A percentile compares a stretch with the other conserved stretches of the same genome.
phyloP scores from a whole-genome alignment of 2,329 filamentous ascomycete genomes.

The Neophaeococcomyces mojaviensis region DNA sequence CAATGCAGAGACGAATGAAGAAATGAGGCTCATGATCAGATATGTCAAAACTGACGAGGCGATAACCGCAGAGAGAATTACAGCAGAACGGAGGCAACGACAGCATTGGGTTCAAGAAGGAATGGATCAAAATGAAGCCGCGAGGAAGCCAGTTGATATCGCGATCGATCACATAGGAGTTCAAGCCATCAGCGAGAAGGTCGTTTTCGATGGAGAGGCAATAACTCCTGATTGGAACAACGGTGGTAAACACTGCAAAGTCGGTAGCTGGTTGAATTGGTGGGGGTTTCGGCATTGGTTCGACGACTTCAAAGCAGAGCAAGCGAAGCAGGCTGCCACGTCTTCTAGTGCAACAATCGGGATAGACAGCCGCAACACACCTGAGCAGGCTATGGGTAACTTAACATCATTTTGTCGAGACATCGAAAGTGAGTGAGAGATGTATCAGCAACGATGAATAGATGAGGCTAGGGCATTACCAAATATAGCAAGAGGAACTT shows the following conservation, averaged over 20 bases:
- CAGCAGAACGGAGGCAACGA: neutral
- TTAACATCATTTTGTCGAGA: too few species aligned
- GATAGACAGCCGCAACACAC: neutral
- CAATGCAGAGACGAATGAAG: neutral
- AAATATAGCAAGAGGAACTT: too few species aligned
- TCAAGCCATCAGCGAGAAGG: neutral
- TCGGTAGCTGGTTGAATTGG: conserved; percentile 4
- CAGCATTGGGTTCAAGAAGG: neutral
- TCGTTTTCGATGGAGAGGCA: conserved; percentile 4
- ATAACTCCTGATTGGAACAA: neutral
- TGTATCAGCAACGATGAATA: too few species aligned
- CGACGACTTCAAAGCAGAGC: neutral
- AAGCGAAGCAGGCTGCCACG: neutral
- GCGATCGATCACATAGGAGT: neutral
- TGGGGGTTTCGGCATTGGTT: conserved; percentile 4
- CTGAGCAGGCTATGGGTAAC: too few species aligned
- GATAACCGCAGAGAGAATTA: neutral
- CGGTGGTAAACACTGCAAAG: neutral
- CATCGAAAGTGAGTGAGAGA: too few species aligned
- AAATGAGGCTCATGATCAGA: neutral
- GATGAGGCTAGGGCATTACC: too few species aligned
- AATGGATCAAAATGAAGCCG: neutral
- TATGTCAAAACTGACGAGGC: neutral
- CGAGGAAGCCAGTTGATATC: neutral
- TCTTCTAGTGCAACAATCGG: neutral